Conservation (phyloP, 129 eudicot species). For the Erigeron canadensis region DNA sequence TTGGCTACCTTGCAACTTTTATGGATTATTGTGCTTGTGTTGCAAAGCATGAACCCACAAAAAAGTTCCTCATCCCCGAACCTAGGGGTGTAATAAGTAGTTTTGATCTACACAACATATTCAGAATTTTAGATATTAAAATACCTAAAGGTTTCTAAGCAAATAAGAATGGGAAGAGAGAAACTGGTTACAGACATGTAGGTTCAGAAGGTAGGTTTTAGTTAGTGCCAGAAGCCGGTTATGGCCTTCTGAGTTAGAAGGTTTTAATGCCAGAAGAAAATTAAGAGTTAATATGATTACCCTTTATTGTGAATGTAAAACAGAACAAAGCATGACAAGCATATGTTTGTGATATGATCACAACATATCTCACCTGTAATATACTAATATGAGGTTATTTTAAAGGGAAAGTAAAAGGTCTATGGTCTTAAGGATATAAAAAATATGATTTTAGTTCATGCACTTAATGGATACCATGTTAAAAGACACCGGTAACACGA, state of each 20-base stretch:
- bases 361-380: not conserved
- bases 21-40: constrained; percentile 1
- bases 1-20: not conserved
- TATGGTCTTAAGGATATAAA: too few species aligned
- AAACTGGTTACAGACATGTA: not conserved
- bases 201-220: too few species aligned
- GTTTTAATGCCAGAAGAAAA: not conserved
- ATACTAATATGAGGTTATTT: constrained; percentile 11
- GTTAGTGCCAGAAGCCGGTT: too few species aligned
- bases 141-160: not conserved
- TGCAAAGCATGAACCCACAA: not conserved
- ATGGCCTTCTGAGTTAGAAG: too few species aligned
- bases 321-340: constrained; percentile 6
- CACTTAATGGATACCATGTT: not conserved
- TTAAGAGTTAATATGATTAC: not conserved
- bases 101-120: not conserved
- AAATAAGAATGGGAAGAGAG: not conserved
- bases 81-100: not conserved
- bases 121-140: not conserved
- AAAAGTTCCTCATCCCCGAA: not conserved
- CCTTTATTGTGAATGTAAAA: constrained; percentile 11
- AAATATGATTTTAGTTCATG: not conserved
- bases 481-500: not conserved
- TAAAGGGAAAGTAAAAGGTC: not conserved
- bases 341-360: constrained; percentile 21